Evolutionary conservation across 2,329 filamentous ascomycete genomes (phyloP), one percentile per base, ranked within the genome.

Genomic region (Penicillium corylophilum): DNA sequence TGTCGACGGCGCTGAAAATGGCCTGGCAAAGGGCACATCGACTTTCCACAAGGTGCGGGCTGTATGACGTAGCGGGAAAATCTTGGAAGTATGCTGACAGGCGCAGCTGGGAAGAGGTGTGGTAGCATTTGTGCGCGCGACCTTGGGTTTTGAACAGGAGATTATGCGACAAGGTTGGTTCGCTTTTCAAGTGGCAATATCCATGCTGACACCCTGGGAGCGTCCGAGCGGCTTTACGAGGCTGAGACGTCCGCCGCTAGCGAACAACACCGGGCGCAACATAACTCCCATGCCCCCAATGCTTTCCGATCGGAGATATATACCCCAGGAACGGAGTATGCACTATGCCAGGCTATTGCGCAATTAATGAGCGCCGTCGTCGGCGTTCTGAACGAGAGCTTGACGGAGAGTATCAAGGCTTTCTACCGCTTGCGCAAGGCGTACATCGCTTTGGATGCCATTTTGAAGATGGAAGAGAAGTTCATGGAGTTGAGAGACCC

Each of bases 341-440:
- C 89, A 2, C 78, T 97, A 4, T 89, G 90, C 54, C 83, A 90
- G 53, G 89, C 91, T 4, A 86, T 96, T 74, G 83, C 90, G 2
- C 90, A 96, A 71, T 79, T 96, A 56, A 95, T 96, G 87, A 82
- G 84, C 50, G 92, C 92, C 0, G 87, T 99, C 1, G 85, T 96
- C 0, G 90, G 85, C 0, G 89, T 97, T 15, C 76, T 97, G 62
- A 95, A 95, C 60, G 94, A 97, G 75, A 96, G 89, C 67, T 74
- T 97, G 63, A 93, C 92, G 0, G 94, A 97, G 70, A 90, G 86
- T 15, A 83, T 97, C 70, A 90, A 87, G 72, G 90, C 90, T 5
- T 97, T 97, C 66, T 95, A 95, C 68, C 95, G 94, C 72, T 74
- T 97, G 61, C 82, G 93, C 55, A 95, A 95, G 69, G 93, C 93